Base-by-base conservation (phyloP, 345 rosid genomes). In the Lumnitzera racemosa region DNA sequence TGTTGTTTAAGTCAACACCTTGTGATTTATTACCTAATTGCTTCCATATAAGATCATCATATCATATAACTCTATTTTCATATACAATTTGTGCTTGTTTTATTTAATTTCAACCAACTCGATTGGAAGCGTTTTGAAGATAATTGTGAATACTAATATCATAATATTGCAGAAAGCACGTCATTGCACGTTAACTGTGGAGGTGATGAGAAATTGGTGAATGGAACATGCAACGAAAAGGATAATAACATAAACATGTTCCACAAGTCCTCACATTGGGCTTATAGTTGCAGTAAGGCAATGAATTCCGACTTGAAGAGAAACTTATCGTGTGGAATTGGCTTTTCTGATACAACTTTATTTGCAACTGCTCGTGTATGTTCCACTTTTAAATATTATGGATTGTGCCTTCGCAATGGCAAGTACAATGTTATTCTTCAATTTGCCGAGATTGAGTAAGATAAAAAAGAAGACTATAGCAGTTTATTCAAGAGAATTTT, bases 101-200 rank as follows among this genome's bases (percentile, higher is more conserved):
- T n/a, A n/a, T n/a, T n/a, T n/a, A n/a, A n/a, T n/a, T n/a, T n/a
- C n/a, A n/a, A n/a, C n/a, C n/a, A n/a, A n/a, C n/a, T n/a, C n/a
- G n/a, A n/a, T n/a, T n/a, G n/a, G n/a, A n/a, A n/a, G n/a, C n/a
- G n/a, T n/a, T n/a, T n/a, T n/a, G n/a, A n/a, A n/a, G n/a, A n/a
- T n/a, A 27, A 27, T 27, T 4, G 29, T 27, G 29, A 4, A 4
- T 4, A 27, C 29, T 27, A 4, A 27, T 27, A 27, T 27, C 36
- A 23, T 27, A 2, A 27, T 4, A 4, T 27, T 27, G 29, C 29
- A 27, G 29, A 27, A 27, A 27, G 29, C 29, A 27, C 29, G 29
- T 27, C 29, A 27, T 61, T 70, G 70, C 48, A 14, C 25, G 65
- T 71, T 46, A 71, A 71, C 36, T 63, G 66, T 47, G 74, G 70